Percentiles rank a stretch among this genome's conserved stretches.
Evolutionary conservation across 306 rosid species (phyloP).

Genomic region (Lotus japonicus): DNA sequence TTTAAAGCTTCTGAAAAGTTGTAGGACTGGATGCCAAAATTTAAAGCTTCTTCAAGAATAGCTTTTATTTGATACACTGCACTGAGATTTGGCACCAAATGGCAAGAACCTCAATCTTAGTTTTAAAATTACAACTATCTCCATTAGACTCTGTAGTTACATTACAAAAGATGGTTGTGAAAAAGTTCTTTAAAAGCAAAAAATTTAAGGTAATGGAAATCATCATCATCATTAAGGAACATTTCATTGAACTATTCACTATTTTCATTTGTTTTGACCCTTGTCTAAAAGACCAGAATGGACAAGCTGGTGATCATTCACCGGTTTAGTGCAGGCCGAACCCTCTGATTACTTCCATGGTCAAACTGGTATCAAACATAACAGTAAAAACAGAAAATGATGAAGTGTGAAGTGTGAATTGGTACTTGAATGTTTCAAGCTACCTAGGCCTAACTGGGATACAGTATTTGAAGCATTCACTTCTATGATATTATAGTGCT

Average conservation of each 20-base stretch:
- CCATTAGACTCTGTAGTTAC: neutral
- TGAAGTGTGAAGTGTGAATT: neutral
- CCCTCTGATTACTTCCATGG: neutral
- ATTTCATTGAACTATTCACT: neutral
- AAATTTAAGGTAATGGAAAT: neutral
- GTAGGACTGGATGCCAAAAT: neutral
- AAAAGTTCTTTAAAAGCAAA: neutral
- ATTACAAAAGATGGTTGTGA: neutral
- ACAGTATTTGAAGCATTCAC: neutral
- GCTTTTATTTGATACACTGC: neutral
- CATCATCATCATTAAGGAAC: neutral
- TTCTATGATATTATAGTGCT: neutral
- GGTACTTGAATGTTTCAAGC: too few relatives aligned
- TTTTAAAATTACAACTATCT: neutral
- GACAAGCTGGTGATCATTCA: neutral
- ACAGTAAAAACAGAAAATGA: neutral
- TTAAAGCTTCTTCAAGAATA: neutral
- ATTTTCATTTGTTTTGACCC: neutral
- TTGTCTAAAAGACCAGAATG: neutral
- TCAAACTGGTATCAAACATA: neutral
- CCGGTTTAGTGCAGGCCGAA: neutral
- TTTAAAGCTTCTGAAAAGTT: neutral
- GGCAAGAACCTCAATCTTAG: neutral
- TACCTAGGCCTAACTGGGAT: too few relatives aligned
- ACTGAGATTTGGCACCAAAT: neutral